These are phyloP conservation scores for Phlebiopsis gigantea DNA, from an alignment of 768 basidiomycete species.

Conservation along the genomic window DNA sequence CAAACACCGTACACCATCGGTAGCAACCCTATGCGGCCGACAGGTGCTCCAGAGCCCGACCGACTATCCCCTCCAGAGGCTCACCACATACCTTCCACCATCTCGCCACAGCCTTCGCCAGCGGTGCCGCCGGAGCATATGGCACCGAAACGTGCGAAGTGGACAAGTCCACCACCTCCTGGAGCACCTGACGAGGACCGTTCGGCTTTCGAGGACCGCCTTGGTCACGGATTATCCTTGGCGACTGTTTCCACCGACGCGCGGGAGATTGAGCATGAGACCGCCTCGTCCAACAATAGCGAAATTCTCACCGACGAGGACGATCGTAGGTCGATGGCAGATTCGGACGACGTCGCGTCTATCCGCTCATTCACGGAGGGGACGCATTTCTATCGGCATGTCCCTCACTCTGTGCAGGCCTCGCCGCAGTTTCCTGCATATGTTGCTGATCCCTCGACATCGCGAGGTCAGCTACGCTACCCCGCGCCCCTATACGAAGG, in stretches of 20 bases:
- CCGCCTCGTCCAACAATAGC: constrained; percentile 55
- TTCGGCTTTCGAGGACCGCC: constrained; percentile 58
- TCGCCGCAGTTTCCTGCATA: constrained; percentile 9
- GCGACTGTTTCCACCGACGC: constrained; percentile 62
- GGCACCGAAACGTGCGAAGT: constrained; percentile 75
- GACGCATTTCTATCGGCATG: not conserved
- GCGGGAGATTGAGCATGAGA: constrained; percentile 44
- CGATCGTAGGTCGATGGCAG: constrained; percentile 45
- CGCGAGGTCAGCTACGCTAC: constrained; percentile 7
- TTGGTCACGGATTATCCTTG: constrained; percentile 60
- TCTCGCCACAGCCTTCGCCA: constrained; percentile 14
- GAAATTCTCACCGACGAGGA: constrained; percentile 68
- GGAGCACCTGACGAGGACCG: constrained; percentile 67
- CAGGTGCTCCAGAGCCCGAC: constrained; percentile 33
- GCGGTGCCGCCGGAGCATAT: constrained; percentile 45
- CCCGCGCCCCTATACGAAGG: constrained; percentile 11
- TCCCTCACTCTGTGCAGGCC: not conserved
- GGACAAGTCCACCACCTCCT: constrained; percentile 82
- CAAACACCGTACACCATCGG: constrained; percentile 70
- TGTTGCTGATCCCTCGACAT: constrained; percentile 15
- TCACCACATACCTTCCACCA: constrained; percentile 14
- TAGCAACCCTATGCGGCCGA: constrained; percentile 52
- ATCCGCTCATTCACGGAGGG: constrained; percentile 60
- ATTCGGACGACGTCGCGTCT: constrained; percentile 67
- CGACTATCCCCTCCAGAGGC: constrained; percentile 46